These are phyloP conservation scores for Linum usitatissimum DNA, from an alignment of 345 rosid genomes.

Conservation along the genomic window DNA sequence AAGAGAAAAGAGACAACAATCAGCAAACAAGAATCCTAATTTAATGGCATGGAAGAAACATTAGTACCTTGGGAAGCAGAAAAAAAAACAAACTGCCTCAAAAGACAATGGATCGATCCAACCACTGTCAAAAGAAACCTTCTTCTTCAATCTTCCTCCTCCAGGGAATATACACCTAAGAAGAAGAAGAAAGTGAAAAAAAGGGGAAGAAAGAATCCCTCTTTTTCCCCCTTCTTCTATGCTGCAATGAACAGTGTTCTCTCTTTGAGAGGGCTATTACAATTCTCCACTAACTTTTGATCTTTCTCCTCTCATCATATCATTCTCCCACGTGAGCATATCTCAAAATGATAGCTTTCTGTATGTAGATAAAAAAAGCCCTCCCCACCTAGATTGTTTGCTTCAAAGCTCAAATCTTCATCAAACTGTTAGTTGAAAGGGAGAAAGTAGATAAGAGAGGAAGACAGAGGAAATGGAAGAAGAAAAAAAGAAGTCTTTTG, in stretches of 20 bases:
- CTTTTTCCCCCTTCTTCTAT: background rate
- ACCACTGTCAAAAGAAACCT: constrained; percentile 19
- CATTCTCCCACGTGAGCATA: constrained; percentile 39
- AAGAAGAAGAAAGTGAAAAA: background rate
- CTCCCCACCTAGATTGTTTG: constrained; percentile 3
- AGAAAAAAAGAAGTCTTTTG: background rate
- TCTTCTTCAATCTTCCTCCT: constrained; percentile 24
- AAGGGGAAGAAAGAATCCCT: background rate
- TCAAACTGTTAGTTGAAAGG: background rate
- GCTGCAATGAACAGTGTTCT: constrained; percentile 12
- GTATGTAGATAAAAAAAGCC: background rate
- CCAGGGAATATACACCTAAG: constrained; percentile 3
- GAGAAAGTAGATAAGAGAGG: background rate
- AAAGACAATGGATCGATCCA: constrained; percentile 25
- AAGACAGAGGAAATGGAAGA: background rate
- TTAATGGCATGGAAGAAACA: constrained; percentile 19
- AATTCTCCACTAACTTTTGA: constrained; percentile 32
- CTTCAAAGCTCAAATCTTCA: constrained; percentile 20
- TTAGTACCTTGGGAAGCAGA: constrained; percentile 38
- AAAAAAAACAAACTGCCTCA: constrained; percentile 21
- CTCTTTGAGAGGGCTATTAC: too few species aligned
- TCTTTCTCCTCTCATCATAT: constrained; percentile 30
- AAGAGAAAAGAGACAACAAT: constrained; percentile 21
- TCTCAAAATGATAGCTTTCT: constrained; percentile 22
- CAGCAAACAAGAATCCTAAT: constrained; percentile 12